Base-by-base conservation (phyloP, 129 eudicot genomes). In the Pulicaria dysenterica region DNA sequence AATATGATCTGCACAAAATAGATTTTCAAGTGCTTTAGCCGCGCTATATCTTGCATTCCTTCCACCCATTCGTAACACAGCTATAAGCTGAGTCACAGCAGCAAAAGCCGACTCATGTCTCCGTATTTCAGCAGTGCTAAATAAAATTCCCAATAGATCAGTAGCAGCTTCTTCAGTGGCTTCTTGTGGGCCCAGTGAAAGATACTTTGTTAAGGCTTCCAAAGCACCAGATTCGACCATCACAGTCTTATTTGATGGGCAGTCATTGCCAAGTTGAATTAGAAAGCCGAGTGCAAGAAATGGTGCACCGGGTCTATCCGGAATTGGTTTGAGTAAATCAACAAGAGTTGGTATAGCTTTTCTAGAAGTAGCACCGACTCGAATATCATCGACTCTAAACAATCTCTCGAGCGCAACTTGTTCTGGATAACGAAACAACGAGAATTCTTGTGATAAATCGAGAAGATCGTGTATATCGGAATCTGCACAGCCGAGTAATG, bases 251-350 rank as follows among this genome's bases (percentile, higher is more conserved):
- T 95, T 95, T 24, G 96, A 81, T 24, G 91, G 88, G 69, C 89
- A 84, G 43, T 88, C 97, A 74, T 76, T 84, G 37, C 91, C 93
- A 10, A 95, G 99, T 75, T 90, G 99, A 66, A 85, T 87, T 64
- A 95, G 82, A 83, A 88, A 87, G 70, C 94, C 89, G 4, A 95
- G 86, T 53, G 99, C 81, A 11, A 95, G 86, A 74, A 86, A 90
- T 51, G 99, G 99, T 16, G 99, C 99, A 17, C 99, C 99, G 0
- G 99, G 99, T 49, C 99, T 96, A 67, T 95, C 96, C 0, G 99
- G 99, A 50, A 88, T 90, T 34, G 99, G 99, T 67, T 88, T 95
- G 34, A 95, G 91, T 67, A 95, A 67, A 83, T 95, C 99, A 45
- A 95, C 99, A 62, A 95, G 94, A 67, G 83, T 82, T 13, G 99